These are phyloP conservation scores for Picea glauca DNA, from an alignment of 75 land plant genomes.

Conservation along the genomic window DNA sequence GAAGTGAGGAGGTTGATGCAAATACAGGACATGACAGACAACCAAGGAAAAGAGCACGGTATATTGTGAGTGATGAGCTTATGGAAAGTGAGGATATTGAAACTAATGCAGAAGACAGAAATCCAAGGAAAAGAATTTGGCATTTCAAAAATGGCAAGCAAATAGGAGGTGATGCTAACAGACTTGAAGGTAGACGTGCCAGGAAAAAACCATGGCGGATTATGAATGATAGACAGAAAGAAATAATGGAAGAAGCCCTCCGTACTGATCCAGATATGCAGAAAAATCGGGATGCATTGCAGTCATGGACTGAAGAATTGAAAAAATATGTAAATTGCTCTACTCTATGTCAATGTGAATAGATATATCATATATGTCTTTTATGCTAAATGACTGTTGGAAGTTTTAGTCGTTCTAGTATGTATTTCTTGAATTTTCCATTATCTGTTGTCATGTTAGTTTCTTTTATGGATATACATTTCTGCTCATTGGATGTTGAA, in stretches of 20 bases:
- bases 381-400: background rate
- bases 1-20: conserved; percentile 15
- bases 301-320: conserved; percentile 6
- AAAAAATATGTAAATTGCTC: background rate
- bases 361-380: background rate
- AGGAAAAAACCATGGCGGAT: conserved; percentile 8
- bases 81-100: background rate
- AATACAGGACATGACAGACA: conserved; percentile 15
- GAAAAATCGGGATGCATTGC: conserved; percentile 7
- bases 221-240: conserved; percentile 2
- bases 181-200: background rate
- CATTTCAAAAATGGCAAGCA: background rate
- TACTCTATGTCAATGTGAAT: background rate
- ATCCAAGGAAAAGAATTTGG: background rate
- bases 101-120: background rate
- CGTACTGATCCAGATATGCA: conserved; percentile 8
- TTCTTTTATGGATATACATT: background rate
- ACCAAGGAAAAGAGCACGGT: conserved; percentile 33
- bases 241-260: conserved; percentile 3
- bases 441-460: background rate
- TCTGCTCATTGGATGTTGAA: background rate
- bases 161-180: background rate
- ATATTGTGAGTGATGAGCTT: conserved; percentile 23
- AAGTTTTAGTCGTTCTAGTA: background rate
- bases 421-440: background rate